Conservation (phyloP, 257 asterid genomes). For the Salvia rosmarinus region DNA sequence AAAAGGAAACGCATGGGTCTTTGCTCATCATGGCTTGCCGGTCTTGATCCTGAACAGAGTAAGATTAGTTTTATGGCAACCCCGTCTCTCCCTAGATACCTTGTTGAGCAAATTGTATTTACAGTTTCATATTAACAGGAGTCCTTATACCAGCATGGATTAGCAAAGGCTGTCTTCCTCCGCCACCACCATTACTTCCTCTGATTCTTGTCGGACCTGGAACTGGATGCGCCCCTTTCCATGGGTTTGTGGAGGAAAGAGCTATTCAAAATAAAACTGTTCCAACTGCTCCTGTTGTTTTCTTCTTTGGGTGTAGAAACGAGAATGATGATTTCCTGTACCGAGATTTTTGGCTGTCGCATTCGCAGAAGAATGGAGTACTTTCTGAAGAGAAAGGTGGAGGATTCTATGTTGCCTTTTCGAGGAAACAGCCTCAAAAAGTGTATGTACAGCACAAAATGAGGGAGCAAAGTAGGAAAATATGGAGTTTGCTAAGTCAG, state of each 20-base stretch:
- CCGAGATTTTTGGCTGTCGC: conserved; percentile 78
- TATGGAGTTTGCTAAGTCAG: conserved; percentile 68
- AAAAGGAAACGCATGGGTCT: conserved; percentile 84
- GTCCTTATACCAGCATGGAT: conserved; percentile 76
- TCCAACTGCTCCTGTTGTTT: conserved; percentile 77
- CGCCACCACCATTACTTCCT: conserved; percentile 84
- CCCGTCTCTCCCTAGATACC: background rate
- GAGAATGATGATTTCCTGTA: conserved; percentile 74
- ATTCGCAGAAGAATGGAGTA: conserved; percentile 61
- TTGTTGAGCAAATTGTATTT: conserved; percentile 2
- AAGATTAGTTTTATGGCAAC: conserved; percentile 14
- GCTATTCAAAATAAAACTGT: conserved; percentile 56
- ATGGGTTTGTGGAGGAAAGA: conserved; percentile 86
- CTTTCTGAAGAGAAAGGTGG: conserved; percentile 87
- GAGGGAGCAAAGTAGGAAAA: conserved; percentile 60
- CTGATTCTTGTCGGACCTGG: conserved; percentile 96
- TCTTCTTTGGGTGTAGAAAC: conserved; percentile 91
- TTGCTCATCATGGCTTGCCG: conserved; percentile 94
- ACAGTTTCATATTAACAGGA: conserved; percentile 46
- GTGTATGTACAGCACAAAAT: conserved; percentile 92
- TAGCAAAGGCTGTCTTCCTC: conserved; percentile 77
- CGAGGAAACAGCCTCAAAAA: conserved; percentile 84
- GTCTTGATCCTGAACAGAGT: conserved; percentile 79
- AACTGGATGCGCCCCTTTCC: conserved; percentile 97
- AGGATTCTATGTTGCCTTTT: conserved; percentile 83